Conservation (phyloP, 192 early-diverging fungal genomes). For the Anaeromyces robustus region DNA sequence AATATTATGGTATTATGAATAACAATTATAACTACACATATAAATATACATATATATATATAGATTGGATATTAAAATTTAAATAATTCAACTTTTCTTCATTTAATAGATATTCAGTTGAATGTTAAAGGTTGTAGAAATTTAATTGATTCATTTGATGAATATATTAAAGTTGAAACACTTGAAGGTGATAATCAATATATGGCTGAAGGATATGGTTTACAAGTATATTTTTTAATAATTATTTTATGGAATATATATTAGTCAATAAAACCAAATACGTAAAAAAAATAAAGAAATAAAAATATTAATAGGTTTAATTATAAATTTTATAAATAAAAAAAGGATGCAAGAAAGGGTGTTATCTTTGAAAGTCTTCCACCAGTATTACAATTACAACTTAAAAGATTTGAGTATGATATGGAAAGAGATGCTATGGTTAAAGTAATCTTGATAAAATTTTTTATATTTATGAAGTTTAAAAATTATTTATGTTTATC, state of each 20-base stretch:
- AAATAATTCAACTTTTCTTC: too few relatives aligned
- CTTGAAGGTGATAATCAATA: slow-evolving; percentile 97
- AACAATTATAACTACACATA: too few relatives aligned
- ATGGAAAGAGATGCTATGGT: slow-evolving; percentile 74
- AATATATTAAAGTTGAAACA: slow-evolving; percentile 80
- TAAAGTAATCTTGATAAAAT: slow-evolving; percentile 32
- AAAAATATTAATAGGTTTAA: not conserved
- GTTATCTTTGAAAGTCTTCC: slow-evolving; percentile 87
- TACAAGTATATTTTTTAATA: slow-evolving; percentile 34
- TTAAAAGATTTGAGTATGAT: slow-evolving; percentile 98
- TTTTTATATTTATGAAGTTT: slow-evolving; percentile 28
- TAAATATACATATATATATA: too few relatives aligned
- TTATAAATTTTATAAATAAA: not conserved
- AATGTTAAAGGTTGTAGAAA: slow-evolving; percentile 90
- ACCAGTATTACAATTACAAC: slow-evolving; percentile 84
- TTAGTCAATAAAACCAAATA: too few relatives aligned
- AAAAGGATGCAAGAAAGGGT: slow-evolving; percentile 78
- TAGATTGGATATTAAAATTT: too few relatives aligned
- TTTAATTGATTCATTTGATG: slow-evolving; percentile 73
- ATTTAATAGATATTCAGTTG: slow-evolving; percentile 72
- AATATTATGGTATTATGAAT: slow-evolving; percentile 87
- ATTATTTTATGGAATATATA: too few relatives aligned
- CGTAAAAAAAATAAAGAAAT: too few relatives aligned
- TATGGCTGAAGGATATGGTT: slow-evolving; percentile 77
- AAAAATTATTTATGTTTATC: slow-evolving; percentile 26